Percentiles rank a stretch among this genome's conserved stretches.
These are phyloP conservation scores for Borovskyia barvae DNA, from an alignment of 208 protist genomes.

Conservation along the genomic window DNA sequence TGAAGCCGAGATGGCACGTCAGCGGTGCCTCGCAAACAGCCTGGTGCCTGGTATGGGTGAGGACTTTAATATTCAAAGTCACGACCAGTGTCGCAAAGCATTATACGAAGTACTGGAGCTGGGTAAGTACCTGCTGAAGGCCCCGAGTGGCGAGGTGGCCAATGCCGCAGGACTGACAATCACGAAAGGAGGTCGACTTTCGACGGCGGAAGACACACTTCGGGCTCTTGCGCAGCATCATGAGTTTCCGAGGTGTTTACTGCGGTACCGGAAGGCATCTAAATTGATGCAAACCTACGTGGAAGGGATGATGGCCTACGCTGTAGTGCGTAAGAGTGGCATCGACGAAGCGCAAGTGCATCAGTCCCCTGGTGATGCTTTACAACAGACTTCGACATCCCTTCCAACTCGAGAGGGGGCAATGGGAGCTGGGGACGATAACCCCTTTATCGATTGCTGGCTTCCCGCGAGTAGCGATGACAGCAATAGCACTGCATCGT, in stretches of 20 bases:
- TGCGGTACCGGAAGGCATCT: conserved; percentile 78
- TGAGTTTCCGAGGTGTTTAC: conserved; percentile 64
- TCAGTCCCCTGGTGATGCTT: too few relatives aligned
- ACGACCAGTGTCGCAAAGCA: conserved; percentile 74
- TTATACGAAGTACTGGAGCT: conserved; percentile 87
- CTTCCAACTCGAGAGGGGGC: too few relatives aligned
- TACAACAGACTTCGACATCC: too few relatives aligned
- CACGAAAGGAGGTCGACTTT: conserved; percentile 85
- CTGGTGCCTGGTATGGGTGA: conserved; percentile 45
- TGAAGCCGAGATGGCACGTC: conserved; percentile 43
- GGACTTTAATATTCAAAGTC: conserved; percentile 86
- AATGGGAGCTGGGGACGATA: conserved; percentile 1
- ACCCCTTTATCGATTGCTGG: conserved; percentile 18
- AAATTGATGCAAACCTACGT: conserved; percentile 91
- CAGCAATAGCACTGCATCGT: conserved; percentile 4
- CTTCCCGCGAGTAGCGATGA: conserved; percentile 4
- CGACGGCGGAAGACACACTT: conserved; percentile 88
- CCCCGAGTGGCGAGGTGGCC: conserved; percentile 5
- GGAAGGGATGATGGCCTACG: conserved; percentile 81
- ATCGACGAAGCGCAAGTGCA: too few relatives aligned
- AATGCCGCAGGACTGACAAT: conserved; percentile 32
- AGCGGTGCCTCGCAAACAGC: conserved; percentile 26
- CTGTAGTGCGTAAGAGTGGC: conserved; percentile 30
- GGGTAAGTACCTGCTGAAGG: conserved; percentile 41
- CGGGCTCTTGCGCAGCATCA: conserved; percentile 68